phyloP scores from a whole-genome alignment of 2,329 filamentous ascomycete species.

The Mariannaea elegans region DNA sequence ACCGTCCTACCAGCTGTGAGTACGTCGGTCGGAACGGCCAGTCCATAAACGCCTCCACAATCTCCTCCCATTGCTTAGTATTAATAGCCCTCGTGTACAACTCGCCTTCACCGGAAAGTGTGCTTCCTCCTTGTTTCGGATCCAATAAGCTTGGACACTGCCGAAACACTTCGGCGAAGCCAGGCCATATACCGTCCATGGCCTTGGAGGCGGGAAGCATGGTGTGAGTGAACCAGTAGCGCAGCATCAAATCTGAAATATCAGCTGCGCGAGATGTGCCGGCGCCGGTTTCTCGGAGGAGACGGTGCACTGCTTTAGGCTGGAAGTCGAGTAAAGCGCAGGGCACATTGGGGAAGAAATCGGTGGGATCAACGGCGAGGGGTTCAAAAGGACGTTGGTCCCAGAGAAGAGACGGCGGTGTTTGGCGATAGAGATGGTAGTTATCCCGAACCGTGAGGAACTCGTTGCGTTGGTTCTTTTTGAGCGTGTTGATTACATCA shows the following conservation, averaged over 20 bases:
- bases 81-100: slow-evolving; percentile 61
- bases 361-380: slow-evolving; percentile 62
- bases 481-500: slow-evolving; percentile 43
- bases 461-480: slow-evolving; percentile 46
- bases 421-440: slow-evolving; percentile 58
- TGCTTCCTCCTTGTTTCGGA: slow-evolving; percentile 55
- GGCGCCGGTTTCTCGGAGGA: slow-evolving; percentile 57
- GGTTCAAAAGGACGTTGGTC: slow-evolving; percentile 78
- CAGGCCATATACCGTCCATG: slow-evolving; percentile 66
- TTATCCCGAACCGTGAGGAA: slow-evolving; percentile 61
- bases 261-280: slow-evolving; percentile 54
- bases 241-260: slow-evolving; percentile 59
- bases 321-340: slow-evolving; percentile 73
- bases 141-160: slow-evolving; percentile 61
- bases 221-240: slow-evolving; percentile 52
- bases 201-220: slow-evolving; percentile 54
- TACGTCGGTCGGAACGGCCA: slow-evolving; percentile 72
- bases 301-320: slow-evolving; percentile 62
- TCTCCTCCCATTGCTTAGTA: slow-evolving; percentile 62
- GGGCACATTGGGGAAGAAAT: slow-evolving; percentile 72
- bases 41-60: slow-evolving; percentile 67
- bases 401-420: slow-evolving; percentile 67
- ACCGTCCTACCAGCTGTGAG: slow-evolving; percentile 56
- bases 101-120: slow-evolving; percentile 49
- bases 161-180: slow-evolving; percentile 62